Evolutionary conservation across 2,329 filamentous ascomycete species (phyloP).

Genomic region (Orbilia quercus): DNA sequence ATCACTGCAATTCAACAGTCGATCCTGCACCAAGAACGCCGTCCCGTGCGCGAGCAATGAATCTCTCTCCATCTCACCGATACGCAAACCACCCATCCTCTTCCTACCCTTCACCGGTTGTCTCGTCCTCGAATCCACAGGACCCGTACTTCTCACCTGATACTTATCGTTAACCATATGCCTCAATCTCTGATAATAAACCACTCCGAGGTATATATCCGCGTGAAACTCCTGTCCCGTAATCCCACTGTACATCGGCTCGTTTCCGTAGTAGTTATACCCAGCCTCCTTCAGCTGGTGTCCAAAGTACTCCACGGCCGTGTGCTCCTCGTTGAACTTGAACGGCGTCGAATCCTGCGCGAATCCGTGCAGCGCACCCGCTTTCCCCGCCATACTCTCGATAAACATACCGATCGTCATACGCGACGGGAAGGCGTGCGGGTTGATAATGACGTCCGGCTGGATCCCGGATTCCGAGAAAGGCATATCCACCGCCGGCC

Average conservation of each 20-base stretch:
- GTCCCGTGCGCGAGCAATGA: constrained; percentile 93
- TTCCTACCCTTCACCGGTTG: constrained; percentile 94
- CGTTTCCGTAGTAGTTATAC: constrained; percentile 98
- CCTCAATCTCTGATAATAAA: constrained; percentile 96
- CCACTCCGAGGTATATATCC: constrained; percentile 95
- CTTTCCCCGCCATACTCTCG: constrained; percentile 94
- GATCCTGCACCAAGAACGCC: constrained; percentile 92
- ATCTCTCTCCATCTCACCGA: constrained; percentile 99
- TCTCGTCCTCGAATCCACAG: constrained; percentile 87
- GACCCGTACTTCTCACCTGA: constrained; percentile 95
- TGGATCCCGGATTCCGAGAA: constrained; percentile 97
- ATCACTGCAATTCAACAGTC: constrained; percentile 96
- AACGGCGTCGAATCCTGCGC: constrained; percentile 96
- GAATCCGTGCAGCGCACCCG: constrained; percentile 92
- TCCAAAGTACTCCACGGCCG: constrained; percentile 92
- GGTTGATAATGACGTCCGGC: constrained; percentile 98
- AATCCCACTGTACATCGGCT: constrained; percentile 98
- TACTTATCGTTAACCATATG: constrained; percentile 99
- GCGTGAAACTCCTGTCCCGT: constrained; percentile 93
- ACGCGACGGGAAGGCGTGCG: constrained; percentile 97
- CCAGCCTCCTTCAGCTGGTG: constrained; percentile 94
- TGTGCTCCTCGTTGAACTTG: constrained; percentile 90
- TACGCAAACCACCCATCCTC: constrained; percentile 96
- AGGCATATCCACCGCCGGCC: constrained; percentile 92
- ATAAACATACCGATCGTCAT: constrained; percentile 99